Evolutionary conservation across 345 rosid species (phyloP), one percentile per base, ranked within the genome.

Genomic region (Anastatica hierochuntica): DNA sequence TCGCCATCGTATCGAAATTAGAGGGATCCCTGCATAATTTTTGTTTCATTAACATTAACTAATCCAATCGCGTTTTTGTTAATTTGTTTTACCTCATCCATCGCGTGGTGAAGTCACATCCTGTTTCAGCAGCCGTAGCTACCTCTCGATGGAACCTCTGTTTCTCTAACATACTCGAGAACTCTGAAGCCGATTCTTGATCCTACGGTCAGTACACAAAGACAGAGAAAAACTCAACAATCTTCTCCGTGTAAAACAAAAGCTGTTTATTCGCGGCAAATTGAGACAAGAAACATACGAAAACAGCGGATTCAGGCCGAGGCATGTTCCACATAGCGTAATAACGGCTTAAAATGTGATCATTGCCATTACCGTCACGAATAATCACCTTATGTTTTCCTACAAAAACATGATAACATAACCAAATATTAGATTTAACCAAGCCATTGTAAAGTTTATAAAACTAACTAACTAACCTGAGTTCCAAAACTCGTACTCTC

Each of bases 261-360:
- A 23, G 4, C 3, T 23, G 27, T 23, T 23, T 23, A 6, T 23
- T 23, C 6, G 6, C 6, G 6, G 27, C 3, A 23, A 23, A 23
- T 3, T 3, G 33, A 29, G 2, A 29, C 7, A 39, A 37, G n/a
- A 68, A 67, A 71, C 85, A 56, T 40, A 80, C 92, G 3, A 53
- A 65, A 6, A 79, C 72, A 13, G 74, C 48, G 53, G 85, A 69
- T 74, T 94, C 97, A 8, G 96, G 97, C 71, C 99, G 68, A 2
- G 96, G 97, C 58, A 62, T 72, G 74, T 88, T 70, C 99, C 97
- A 94, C 81, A 72, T 75, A 38, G 97, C 99, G 53, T 82, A 88
- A 57, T 85, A 94, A 20, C 95, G 84, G 63, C 78, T 80, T 35
- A 85, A 66, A 46, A 31, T 47, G 66, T 88, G 89, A 63, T 72